Evolutionary conservation across 768 basidiomycete genomes (phyloP), one percentile per base, ranked within the genome.

Genomic region (Kwoniella mangroviensis): DNA sequence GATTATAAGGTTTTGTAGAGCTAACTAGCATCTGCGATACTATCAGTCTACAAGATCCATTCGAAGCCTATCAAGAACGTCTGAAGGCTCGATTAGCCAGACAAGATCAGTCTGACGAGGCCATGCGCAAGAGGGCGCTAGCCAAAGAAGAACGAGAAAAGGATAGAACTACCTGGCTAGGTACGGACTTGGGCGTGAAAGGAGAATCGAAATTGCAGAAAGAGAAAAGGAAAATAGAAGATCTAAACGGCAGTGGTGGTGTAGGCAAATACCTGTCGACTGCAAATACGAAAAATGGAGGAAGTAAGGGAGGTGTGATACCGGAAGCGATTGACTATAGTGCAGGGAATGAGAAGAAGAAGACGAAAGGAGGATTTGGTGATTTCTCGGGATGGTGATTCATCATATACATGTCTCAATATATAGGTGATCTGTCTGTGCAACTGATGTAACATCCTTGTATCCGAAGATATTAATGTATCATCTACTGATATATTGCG

Each of bases 41-140:
- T 40, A 7, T 17, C 72, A 78, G 76, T 26, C 69, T 82, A 17
- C 91, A 94, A 84, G 95, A 99, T 83, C 97, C 97, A 0, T 98
- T 97, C 78, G 92, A 96, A 63, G 91, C 91, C 49, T 98, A 97
- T 84, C 93, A 95, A 80, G 86, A 86, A 24, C 90, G 93, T 15
- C 87, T 93, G 53, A 67, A 75, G 41, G 80, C 72, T 52, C 63
- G 71, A 73, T 53, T 82, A 19, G 85, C 88, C 54, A 88, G 88
- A 76, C 89, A 88, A 75, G 86, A 88, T 58, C 88, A 87, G n/a
- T 78, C 78, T 26, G 82, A 81, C 42, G 82, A 81, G 49, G 79
- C 81, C 26, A 34, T 78, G 89, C 91, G 72, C 85, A 88, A 68
- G 84, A 90, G 67, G 92, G 92, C 79, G 59, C 77, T 56, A 66